phyloP scores from a whole-genome alignment of 2,329 filamentous ascomycete species.

The Nemania bipapillata region DNA sequence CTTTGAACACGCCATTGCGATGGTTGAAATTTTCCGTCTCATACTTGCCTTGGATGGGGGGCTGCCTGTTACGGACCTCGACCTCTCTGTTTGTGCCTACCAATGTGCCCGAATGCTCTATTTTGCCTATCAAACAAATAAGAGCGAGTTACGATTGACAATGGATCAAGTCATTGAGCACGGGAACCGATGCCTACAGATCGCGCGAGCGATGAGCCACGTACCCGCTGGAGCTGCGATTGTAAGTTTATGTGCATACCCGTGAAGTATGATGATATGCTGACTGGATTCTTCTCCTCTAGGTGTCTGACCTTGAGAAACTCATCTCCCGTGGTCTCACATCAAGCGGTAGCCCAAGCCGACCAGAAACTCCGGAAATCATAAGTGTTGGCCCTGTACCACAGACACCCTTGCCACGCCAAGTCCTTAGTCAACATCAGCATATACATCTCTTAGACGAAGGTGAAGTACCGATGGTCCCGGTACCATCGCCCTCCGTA shows the following conservation, averaged over 20 bases:
- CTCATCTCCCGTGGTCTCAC: conserved; percentile 60
- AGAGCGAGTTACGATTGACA: conserved; percentile 57
- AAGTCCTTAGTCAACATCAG: conserved; percentile 43
- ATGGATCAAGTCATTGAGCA: conserved; percentile 61
- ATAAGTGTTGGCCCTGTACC: conserved; percentile 37
- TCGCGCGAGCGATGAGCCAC: conserved; percentile 63
- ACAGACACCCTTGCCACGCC: conserved; percentile 45
- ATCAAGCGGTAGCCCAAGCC: conserved; percentile 48
- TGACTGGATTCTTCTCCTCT: conserved; percentile 42
- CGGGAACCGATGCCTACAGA: conserved; percentile 62
- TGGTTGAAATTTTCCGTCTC: conserved; percentile 66
- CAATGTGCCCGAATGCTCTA: conserved; percentile 66
- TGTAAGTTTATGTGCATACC: conserved; percentile 49
- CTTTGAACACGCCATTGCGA: conserved; percentile 65
- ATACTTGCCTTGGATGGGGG: conserved; percentile 63
- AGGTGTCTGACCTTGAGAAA: conserved; percentile 62
- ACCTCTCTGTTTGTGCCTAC: conserved; percentile 66
- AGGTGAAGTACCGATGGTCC: conserved; percentile 46
- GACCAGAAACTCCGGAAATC: conserved; percentile 49
- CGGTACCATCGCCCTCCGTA: conserved; percentile 47
- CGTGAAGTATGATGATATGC: conserved; percentile 5
- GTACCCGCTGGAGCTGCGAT: conserved; percentile 63
- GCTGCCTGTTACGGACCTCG: conserved; percentile 65
- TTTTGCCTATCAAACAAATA: conserved; percentile 61
- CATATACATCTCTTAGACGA: conserved; percentile 51